phyloP scores from a whole-genome alignment of 1,139 yeast species.

The Petasospora fabianii region DNA sequence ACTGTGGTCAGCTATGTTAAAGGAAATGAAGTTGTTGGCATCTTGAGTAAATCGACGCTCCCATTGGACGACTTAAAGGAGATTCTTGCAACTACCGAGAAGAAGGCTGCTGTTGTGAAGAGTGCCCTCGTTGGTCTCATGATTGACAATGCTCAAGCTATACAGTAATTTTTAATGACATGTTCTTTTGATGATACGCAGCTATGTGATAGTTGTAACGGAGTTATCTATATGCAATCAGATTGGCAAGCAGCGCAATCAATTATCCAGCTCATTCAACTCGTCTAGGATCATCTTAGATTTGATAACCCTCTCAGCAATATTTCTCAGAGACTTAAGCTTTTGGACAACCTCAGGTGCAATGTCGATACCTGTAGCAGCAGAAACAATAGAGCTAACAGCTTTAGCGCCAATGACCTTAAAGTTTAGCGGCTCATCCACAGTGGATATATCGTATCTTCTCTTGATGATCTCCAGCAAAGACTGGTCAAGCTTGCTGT shows the following conservation, averaged over 20 bases:
- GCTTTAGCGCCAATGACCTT: conserved; percentile 25
- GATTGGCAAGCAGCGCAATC: too few species aligned
- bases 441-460: conserved; percentile 19
- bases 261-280: conserved; percentile 14
- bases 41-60: conserved; percentile 29
- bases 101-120: conserved; percentile 15
- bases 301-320: conserved; percentile 30
- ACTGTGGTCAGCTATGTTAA: conserved; percentile 32
- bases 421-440: conserved; percentile 22
- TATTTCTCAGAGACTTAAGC: conserved; percentile 31
- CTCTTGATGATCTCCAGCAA: conserved; percentile 25
- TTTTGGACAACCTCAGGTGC: conserved; percentile 32
- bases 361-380: conserved; percentile 32
- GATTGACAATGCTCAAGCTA: conserved; percentile 3
- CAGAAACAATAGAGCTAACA: conserved; percentile 25
- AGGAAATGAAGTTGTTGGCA: conserved; percentile 33
- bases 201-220: too few species aligned
- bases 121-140: conserved; percentile 16
- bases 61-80: conserved; percentile 12
- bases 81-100: conserved; percentile 20
- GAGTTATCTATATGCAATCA: too few species aligned
- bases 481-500: conserved; percentile 26
- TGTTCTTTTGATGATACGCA: too few species aligned
- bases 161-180: neutral
- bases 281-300: conserved; percentile 32